Evolutionary conservation across 2,329 filamentous ascomycete genomes (phyloP).

Genomic region (Bipolaris gigantea): DNA sequence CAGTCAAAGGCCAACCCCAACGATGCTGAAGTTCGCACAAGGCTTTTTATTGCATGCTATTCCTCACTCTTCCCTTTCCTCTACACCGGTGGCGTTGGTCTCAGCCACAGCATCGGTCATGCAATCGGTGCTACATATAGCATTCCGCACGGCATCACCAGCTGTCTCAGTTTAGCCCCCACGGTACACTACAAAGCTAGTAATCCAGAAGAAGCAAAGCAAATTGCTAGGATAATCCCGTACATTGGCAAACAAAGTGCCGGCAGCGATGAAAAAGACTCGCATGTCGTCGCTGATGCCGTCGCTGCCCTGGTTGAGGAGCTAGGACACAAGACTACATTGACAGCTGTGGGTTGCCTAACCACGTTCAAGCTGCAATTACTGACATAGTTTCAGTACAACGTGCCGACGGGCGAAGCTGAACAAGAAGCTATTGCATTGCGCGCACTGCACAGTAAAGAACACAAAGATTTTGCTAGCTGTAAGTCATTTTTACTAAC

Average conservation of each 20-base stretch:
- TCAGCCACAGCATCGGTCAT: conserved; percentile 55
- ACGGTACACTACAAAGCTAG: conserved; percentile 57
- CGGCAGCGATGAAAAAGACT: conserved; percentile 50
- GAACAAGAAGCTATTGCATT: conserved; percentile 43
- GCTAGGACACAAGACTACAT: conserved; percentile 46
- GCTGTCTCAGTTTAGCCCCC: conserved; percentile 56
- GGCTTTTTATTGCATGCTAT: conserved; percentile 57
- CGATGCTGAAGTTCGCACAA: conserved; percentile 54
- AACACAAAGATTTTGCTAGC: conserved; percentile 42
- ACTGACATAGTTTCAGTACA: conserved; percentile 34
- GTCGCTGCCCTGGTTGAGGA: conserved; percentile 51
- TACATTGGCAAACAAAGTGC: conserved; percentile 49
- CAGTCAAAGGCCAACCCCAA: conserved; percentile 52
- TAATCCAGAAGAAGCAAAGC: conserved; percentile 51
- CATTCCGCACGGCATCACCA: conserved; percentile 60
- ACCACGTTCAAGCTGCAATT: background rate
- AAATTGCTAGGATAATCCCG: conserved; percentile 52
- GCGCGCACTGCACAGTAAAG: conserved; percentile 41
- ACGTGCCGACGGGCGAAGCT: conserved; percentile 40
- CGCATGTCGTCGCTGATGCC: conserved; percentile 49
- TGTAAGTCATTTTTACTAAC: conserved; percentile 22
- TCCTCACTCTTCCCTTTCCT: conserved; percentile 54
- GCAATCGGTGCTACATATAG: conserved; percentile 58
- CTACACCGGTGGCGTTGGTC: conserved; percentile 54
- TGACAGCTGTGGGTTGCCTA: conserved; percentile 35